A percentile compares a stretch with the other conserved stretches of the same genome.
These are phyloP conservation scores for Daldinia bambusicola DNA, from an alignment of 495 filamentous ascomycete species.

Conservation along the genomic window DNA sequence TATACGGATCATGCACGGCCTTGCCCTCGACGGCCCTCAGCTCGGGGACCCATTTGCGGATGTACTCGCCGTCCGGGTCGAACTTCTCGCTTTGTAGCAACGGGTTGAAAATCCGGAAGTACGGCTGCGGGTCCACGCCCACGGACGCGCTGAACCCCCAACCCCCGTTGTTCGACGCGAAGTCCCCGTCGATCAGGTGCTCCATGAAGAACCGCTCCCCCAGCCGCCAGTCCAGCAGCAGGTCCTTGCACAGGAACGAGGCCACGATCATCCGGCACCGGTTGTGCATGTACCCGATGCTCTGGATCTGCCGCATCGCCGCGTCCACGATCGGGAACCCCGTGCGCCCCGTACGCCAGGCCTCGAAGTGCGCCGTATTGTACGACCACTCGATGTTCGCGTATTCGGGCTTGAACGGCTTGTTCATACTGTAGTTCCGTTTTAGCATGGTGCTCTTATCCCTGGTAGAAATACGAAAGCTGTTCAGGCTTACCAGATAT, in stretches of 20 bases:
- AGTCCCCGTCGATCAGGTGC: slow-evolving; percentile 89
- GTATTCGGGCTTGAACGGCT: slow-evolving; percentile 90
- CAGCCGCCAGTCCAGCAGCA: slow-evolving; percentile 89
- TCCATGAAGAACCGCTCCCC: slow-evolving; percentile 93
- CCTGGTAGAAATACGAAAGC: not conserved
- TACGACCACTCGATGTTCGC: slow-evolving; percentile 87
- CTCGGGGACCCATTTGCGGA: slow-evolving; percentile 77
- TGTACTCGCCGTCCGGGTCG: slow-evolving; percentile 74
- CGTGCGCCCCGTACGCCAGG: slow-evolving; percentile 81
- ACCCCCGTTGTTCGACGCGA: slow-evolving; percentile 90
- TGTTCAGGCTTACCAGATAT: slow-evolving; percentile 71
- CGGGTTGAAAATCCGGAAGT: slow-evolving; percentile 93
- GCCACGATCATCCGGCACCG: slow-evolving; percentile 88
- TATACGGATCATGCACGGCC: slow-evolving; percentile 83
- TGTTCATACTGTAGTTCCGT: slow-evolving; percentile 77
- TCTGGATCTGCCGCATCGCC: slow-evolving; percentile 83
- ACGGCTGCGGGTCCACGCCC: slow-evolving; percentile 91
- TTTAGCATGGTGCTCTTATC: slow-evolving; percentile 3
- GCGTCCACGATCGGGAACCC: slow-evolving; percentile 92
- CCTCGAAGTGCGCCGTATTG: slow-evolving; percentile 69
- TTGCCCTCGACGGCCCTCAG: slow-evolving; percentile 67
- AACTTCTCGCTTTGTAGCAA: slow-evolving; percentile 87
- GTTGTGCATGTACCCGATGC: slow-evolving; percentile 88
- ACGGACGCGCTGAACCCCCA: slow-evolving; percentile 87
- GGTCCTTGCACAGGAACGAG: slow-evolving; percentile 87